Base-by-base conservation (phyloP, 2,329 filamentous ascomycete genomes). In the Apiospora pterosperma region DNA sequence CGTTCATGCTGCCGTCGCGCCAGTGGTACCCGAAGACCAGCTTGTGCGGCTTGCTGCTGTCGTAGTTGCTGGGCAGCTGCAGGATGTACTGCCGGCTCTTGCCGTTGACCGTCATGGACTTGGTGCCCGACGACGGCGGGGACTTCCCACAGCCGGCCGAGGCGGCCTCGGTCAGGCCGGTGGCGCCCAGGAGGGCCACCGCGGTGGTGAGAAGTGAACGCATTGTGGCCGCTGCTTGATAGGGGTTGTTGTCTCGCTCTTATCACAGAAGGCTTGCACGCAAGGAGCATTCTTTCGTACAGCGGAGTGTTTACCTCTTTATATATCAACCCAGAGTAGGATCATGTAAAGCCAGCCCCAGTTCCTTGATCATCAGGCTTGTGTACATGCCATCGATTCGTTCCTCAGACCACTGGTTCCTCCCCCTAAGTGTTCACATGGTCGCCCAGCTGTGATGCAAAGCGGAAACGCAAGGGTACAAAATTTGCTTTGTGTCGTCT, bases 1-100 rank as follows among this genome's bases (percentile, higher is more conserved):
- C 71, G 61, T 72, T 65, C 69, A 78, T 78, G 68, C 67, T 78
- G 36, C 79, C 78, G 62, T 74, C 74, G 41, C 78, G 76, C 72
- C 75, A 77, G 70, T 84, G 81, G 59, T 77, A 71, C 25, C 73
- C 75, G 67, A 81, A 80, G 64, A 84, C 76, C 39, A 82, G 73
- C 42, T 75, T 75, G 69, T 82, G 77, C 1, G 75, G 72, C 28
- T 73, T 73, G 65, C 67, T 76, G 48, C 69, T 70, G 67, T 82
- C 72, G 69, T 82, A 82, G 70, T 76, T 74, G 25, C 72, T 70
- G 5, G 80, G 79, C 10, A 80, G 63, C 62, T 74, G 70, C 52
- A 82, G 68, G 67, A 77, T 76, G 70, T 79, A 81, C 66, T 77
- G 68, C 14, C 80, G 75, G 38, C 69, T 70, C 66, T 76, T 76